Percentiles rank a stretch among this genome's conserved stretches.
Evolutionary conservation across 257 asterid species (phyloP).

Genomic region (Solanum peruvianum): DNA sequence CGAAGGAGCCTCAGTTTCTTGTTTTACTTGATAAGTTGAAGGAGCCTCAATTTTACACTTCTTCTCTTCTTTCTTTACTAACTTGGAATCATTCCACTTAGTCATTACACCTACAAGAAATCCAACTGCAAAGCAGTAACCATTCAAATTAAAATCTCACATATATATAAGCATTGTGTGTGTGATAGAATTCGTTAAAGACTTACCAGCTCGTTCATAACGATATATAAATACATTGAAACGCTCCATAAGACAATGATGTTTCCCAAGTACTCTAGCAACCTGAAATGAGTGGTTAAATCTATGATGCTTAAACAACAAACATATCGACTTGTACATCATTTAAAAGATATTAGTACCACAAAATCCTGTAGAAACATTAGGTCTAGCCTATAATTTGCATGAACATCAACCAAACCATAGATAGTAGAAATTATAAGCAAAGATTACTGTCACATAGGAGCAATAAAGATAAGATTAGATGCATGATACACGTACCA

Average conservation of each 20-base stretch:
- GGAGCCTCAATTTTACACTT: background rate
- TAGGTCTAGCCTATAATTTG: background rate
- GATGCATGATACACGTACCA: slow-evolving; percentile 41
- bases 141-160: slow-evolving; percentile 11
- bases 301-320: background rate
- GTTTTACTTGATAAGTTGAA: background rate
- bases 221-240: slow-evolving; percentile 72
- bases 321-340: background rate
- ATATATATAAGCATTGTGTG: background rate
- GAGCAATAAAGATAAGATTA: background rate
- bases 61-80: slow-evolving; percentile 50
- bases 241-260: slow-evolving; percentile 85
- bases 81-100: slow-evolving; percentile 61
- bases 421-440: background rate
- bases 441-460: too few species aligned
- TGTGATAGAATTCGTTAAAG: too few species aligned
- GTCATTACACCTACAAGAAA: slow-evolving; percentile 87
- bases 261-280: slow-evolving; percentile 63
- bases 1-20: background rate
- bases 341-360: background rate
- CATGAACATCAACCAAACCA: background rate
- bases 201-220: slow-evolving; percentile 72
- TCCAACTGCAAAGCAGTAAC: slow-evolving; percentile 54
- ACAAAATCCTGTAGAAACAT: background rate
- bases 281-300: slow-evolving; percentile 34